Evolutionary conservation across 1,139 yeast genomes (phyloP).

Genomic region (Citeromyces siamensis): DNA sequence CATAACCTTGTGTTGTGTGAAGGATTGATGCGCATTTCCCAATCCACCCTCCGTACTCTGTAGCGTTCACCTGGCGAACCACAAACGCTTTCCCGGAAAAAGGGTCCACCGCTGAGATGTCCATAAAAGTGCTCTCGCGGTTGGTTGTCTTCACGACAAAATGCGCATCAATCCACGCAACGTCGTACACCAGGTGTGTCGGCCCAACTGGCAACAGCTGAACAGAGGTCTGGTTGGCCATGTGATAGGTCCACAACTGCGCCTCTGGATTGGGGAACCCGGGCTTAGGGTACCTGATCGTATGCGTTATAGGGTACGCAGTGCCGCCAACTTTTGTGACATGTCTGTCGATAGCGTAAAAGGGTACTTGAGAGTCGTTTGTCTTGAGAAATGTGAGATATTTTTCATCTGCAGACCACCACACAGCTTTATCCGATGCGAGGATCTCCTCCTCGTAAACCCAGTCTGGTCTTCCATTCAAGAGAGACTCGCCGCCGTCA

Average conservation of each 20-base stretch:
- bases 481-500: slow-evolving; percentile 56
- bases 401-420: slow-evolving; percentile 81
- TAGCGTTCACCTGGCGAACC: slow-evolving; percentile 32
- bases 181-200: slow-evolving; percentile 30
- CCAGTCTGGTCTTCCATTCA: slow-evolving; percentile 93
- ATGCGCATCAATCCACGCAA: slow-evolving; percentile 49
- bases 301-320: slow-evolving; percentile 42
- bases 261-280: slow-evolving; percentile 66
- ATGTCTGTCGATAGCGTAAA: slow-evolving; percentile 53
- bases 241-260: slow-evolving; percentile 30
- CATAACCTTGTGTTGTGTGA: slow-evolving; percentile 40
- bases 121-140: slow-evolving; percentile 50
- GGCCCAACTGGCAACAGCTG: slow-evolving; percentile 15
- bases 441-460: slow-evolving; percentile 91
- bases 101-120: slow-evolving; percentile 42
- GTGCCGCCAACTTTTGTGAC: slow-evolving; percentile 22
- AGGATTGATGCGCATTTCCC: slow-evolving; percentile 26
- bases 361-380: slow-evolving; percentile 61
- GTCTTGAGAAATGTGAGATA: slow-evolving; percentile 51
- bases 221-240: slow-evolving; percentile 15
- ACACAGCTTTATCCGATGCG: slow-evolving; percentile 48
- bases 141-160: slow-evolving; percentile 60
- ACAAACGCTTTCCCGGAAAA: slow-evolving; percentile 20
- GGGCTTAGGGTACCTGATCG: slow-evolving; percentile 80
- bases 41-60: slow-evolving; percentile 44